phyloP scores from a whole-genome alignment of 2,329 filamentous ascomycete species.

The Claviceps pazoutovae region DNA sequence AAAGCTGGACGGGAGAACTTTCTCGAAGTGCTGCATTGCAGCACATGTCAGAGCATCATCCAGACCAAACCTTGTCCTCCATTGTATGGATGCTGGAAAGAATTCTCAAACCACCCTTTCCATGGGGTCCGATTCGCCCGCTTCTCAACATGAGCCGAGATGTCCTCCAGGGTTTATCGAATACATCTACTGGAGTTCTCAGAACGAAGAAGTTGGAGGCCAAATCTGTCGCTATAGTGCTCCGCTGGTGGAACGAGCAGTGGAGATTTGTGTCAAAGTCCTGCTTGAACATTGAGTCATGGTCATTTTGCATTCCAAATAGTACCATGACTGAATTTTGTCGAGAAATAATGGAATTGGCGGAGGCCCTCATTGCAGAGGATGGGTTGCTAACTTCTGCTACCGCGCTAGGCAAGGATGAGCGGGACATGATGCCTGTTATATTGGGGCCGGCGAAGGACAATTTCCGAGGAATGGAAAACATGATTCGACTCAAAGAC shows the following conservation, averaged over 20 bases:
- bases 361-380: slow-evolving; percentile 70
- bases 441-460: slow-evolving; percentile 27
- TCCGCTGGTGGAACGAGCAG: slow-evolving; percentile 69
- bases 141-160: slow-evolving; percentile 44
- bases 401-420: slow-evolving; percentile 19
- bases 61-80: slow-evolving; percentile 26
- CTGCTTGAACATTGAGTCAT: slow-evolving; percentile 69
- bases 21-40: slow-evolving; percentile 27
- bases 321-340: slow-evolving; percentile 80
- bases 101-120: slow-evolving; percentile 21
- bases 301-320: slow-evolving; percentile 67
- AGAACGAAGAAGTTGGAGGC: slow-evolving; percentile 40
- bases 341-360: slow-evolving; percentile 87
- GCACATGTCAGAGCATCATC: slow-evolving; percentile 25
- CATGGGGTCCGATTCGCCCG: slow-evolving; percentile 44
- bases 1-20: slow-evolving; percentile 59
- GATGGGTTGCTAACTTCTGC: slow-evolving; percentile 72
- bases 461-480: slow-evolving; percentile 55
- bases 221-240: slow-evolving; percentile 50
- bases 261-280: slow-evolving; percentile 74
- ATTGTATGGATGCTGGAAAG: slow-evolving; percentile 30
- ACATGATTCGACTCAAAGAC: slow-evolving; percentile 84
- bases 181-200: slow-evolving; percentile 40
- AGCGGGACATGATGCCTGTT: slow-evolving; percentile 25
- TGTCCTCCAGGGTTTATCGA: slow-evolving; percentile 41